These are phyloP conservation scores for Starmerella geochares DNA, from an alignment of 805 yeast genomes.

Conservation along the genomic window DNA sequence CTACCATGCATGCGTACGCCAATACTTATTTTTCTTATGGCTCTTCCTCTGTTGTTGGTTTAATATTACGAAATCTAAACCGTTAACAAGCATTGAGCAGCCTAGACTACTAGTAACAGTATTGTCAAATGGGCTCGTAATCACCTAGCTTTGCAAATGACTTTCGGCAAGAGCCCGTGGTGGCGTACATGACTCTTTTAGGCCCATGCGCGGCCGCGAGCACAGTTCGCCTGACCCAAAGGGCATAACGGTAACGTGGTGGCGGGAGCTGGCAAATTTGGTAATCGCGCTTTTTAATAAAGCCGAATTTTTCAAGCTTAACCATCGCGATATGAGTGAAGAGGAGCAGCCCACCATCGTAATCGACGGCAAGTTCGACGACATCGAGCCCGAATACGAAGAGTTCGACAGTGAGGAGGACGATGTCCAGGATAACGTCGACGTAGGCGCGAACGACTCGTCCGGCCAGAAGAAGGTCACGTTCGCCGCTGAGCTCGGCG, in stretches of 20 bases:
- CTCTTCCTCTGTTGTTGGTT: too few species aligned
- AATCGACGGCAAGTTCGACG: slow-evolving; percentile 51
- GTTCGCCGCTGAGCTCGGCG: slow-evolving; percentile 51
- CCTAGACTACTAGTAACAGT: too few species aligned
- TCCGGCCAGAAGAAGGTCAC: slow-evolving; percentile 55
- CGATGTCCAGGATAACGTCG: slow-evolving; percentile 26
- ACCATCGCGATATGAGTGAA: slow-evolving; percentile 17
- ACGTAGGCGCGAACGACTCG: slow-evolving; percentile 25
- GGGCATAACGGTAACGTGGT: slow-evolving; percentile 3
- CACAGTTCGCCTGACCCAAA: too few species aligned
- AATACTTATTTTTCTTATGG: too few species aligned
- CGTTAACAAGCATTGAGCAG: too few species aligned
- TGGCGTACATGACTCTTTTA: too few species aligned
- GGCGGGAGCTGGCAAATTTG: slow-evolving; percentile 6
- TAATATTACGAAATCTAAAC: too few species aligned
- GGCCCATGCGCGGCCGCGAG: too few species aligned
- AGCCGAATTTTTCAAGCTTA: slow-evolving; percentile 17
- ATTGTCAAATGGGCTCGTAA: too few species aligned
- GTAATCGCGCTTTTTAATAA: neutral
- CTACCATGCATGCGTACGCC: too few species aligned
- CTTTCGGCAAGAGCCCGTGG: too few species aligned
- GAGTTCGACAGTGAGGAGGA: slow-evolving; percentile 35
- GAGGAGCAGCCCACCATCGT: slow-evolving; percentile 62
- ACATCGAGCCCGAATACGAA: slow-evolving; percentile 35
- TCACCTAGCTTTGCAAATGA: too few species aligned